Evolutionary conservation across 257 asterid species (phyloP), one percentile per base, ranked within the genome.

Genomic region (Solanum gracilifrons): DNA sequence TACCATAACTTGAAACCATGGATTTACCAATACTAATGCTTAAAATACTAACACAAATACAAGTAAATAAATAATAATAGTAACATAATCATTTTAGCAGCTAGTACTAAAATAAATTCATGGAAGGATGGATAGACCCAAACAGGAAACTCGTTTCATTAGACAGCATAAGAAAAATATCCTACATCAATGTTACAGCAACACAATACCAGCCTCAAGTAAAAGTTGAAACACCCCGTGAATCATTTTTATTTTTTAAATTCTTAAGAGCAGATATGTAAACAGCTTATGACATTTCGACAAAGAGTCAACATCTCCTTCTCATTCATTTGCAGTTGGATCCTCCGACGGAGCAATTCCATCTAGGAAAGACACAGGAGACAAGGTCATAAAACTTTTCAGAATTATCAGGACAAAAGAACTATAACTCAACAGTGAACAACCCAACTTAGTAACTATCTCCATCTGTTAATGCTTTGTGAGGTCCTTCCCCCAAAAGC

Each of bases 341-440:
- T 96, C 98, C 88, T 94, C 97, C 9, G 92, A 76, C 41, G 94
- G 87, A 86, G 89, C 69, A 89, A 87, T 89, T 90, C 96, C 98
- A 80, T 96, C 99, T 96, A 74, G 12, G 9, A 9, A 33, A 86
- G 82, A 16, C 77, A 72, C 73, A 21, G 73, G 74, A 86, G 74
- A 37, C 10, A 73, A 37, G 82, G 32, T 36, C 62, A n/a, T 20
- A 31, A 86, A 86, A 41, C 13, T 71, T 88, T 60, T 23, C 36
- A 60, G 35, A 33, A 71, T n/a, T n/a, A 76, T 76, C 23, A 76
- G 35, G 31, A n/a, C 18, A 76, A 76, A 37, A 33, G 60, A 35
- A 76, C 13, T 33, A 80, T 79, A 58, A 89, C 21, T 82, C 76
- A 33, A 68, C 23, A 29, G 51, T 51, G 69, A 33, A 20, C 0